Conservation (phyloP, 345 rosid species). For the Melaleuca alternifolia region DNA sequence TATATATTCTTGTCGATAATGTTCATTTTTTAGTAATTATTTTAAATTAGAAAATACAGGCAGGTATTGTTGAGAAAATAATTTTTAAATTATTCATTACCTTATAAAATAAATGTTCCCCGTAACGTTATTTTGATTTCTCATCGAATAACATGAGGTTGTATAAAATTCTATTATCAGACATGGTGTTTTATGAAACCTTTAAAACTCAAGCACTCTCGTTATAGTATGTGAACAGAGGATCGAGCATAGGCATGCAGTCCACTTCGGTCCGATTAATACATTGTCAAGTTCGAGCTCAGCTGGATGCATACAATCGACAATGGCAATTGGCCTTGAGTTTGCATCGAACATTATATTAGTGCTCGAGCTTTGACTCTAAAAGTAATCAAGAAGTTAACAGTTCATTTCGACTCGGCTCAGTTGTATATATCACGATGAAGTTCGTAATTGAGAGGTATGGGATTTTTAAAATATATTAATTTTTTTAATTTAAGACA, state of each 20-base stretch:
- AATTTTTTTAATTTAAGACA: too few relatives aligned
- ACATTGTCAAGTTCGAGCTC: neutral
- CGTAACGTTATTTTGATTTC: too few relatives aligned
- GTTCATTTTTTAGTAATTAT: too few relatives aligned
- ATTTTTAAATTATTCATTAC: too few relatives aligned
- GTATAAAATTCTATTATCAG: too few relatives aligned
- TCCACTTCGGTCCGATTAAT: neutral
- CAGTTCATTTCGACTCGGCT: neutral
- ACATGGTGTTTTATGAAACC: too few relatives aligned
- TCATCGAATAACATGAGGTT: too few relatives aligned
- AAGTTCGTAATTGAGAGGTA: neutral
- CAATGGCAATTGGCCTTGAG: neutral
- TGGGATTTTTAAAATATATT: neutral
- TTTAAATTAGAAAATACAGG: too few relatives aligned
- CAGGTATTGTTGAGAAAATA: too few relatives aligned
- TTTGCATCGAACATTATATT: neutral
- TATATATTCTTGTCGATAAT: too few relatives aligned
- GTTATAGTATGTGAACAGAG: neutral
- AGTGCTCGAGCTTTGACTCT: neutral
- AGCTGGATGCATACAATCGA: neutral
- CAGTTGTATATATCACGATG: accelerated
- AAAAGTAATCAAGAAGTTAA: neutral
- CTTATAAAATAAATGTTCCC: accelerated
- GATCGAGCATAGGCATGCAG: neutral
- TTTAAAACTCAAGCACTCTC: too few relatives aligned